Percentiles rank a stretch among this genome's conserved stretches.
phyloP scores from a whole-genome alignment of 1,284 basidiomycete genomes.

The Amylostereum chailletii region DNA sequence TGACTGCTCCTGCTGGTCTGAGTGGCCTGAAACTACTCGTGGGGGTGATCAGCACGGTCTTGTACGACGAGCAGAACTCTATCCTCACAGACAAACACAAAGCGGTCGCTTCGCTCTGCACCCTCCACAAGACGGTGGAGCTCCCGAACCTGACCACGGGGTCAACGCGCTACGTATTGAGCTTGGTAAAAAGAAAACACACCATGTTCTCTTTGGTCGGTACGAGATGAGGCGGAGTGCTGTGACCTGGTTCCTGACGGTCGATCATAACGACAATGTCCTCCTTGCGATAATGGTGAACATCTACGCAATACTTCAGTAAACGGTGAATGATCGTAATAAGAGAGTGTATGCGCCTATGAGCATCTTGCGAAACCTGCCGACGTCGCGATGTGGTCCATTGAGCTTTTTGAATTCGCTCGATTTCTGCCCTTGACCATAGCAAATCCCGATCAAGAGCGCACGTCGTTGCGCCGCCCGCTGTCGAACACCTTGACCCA shows the following conservation, averaged over 20 bases:
- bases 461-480: slow-evolving; percentile 1
- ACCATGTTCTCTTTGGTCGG: slow-evolving; percentile 14
- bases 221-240: slow-evolving; percentile 1
- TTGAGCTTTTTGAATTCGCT: neutral
- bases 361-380: neutral
- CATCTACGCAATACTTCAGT: neutral
- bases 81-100: slow-evolving; percentile 13
- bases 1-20: slow-evolving; percentile 11
- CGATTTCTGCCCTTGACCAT: slow-evolving; percentile 5
- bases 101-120: slow-evolving; percentile 9
- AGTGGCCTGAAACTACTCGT: no score
- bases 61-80: neutral
- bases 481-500: neutral
- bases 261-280: slow-evolving; percentile 25
- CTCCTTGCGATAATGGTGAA: slow-evolving; percentile 12
- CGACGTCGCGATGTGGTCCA: slow-evolving; percentile 4
- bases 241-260: neutral
- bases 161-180: neutral
- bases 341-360: slow-evolving; percentile 7
- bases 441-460: slow-evolving; percentile 9
- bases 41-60: neutral
- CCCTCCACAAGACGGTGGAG: slow-evolving; percentile 4
- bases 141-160: slow-evolving; percentile 5
- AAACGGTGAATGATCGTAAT: slow-evolving; percentile 10
- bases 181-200: neutral